Conservation (phyloP, 768 basidiomycete genomes). For the Mycena indigotica region DNA sequence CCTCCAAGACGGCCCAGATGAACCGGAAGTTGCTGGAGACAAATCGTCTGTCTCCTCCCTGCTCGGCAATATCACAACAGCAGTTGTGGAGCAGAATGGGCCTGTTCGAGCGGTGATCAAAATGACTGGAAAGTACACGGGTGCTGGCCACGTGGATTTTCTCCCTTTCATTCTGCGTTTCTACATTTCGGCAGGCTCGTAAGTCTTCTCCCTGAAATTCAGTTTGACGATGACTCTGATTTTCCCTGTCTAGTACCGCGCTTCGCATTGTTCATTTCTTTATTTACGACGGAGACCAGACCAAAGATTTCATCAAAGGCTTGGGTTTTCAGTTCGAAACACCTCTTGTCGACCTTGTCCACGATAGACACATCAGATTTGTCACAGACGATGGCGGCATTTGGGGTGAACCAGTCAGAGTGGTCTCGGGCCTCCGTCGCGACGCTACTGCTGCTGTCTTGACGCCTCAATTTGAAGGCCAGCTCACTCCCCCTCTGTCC, state of each 20-base stretch:
- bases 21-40: conserved; percentile 32
- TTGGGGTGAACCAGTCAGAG: conserved; percentile 42
- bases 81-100: conserved; percentile 38
- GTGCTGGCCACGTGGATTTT: conserved; percentile 34
- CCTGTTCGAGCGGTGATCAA: conserved; percentile 42
- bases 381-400: conserved; percentile 34
- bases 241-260: conserved; percentile 18
- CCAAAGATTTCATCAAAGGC: conserved; percentile 41
- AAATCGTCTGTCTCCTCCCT: conserved; percentile 27
- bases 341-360: conserved; percentile 36
- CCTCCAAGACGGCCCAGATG: conserved; percentile 37
- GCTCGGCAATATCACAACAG: conserved; percentile 31
- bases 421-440: conserved; percentile 39
- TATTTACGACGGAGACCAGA: conserved; percentile 41
- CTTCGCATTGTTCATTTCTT: conserved; percentile 41
- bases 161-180: conserved; percentile 40
- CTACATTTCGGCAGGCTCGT: conserved; percentile 36
- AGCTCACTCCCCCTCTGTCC: conserved; percentile 34
- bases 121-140: conserved; percentile 40
- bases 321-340: conserved; percentile 38
- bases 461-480: conserved; percentile 38
- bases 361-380: conserved; percentile 41
- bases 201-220: not conserved
- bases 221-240: not conserved
- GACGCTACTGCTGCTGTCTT: conserved; percentile 42